A percentile compares a stretch with the other conserved stretches of the same genome.
These are phyloP conservation scores for Aegilops speltoides DNA, from an alignment of 176 grass and related monocot genomes.

Conservation along the genomic window DNA sequence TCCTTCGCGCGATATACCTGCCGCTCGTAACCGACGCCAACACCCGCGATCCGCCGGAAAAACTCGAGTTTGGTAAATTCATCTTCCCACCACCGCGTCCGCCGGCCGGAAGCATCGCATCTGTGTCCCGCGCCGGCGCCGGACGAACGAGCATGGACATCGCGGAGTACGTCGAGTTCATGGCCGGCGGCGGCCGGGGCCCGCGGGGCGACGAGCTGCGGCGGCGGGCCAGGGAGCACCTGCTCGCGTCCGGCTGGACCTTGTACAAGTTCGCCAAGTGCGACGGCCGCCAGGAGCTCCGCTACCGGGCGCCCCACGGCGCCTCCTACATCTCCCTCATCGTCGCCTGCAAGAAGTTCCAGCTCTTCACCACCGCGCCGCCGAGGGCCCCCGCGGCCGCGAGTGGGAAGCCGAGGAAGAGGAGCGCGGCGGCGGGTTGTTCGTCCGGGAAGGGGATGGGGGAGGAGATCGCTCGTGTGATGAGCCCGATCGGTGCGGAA, in stretches of 20 bases:
- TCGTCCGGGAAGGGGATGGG: too few species aligned
- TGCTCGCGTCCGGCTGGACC: conserved; percentile 34
- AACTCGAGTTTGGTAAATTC: too few species aligned
- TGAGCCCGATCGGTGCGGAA: neutral
- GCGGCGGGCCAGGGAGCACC: conserved; percentile 25
- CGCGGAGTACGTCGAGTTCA: conserved; percentile 30
- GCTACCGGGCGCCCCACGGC: conserved; percentile 46
- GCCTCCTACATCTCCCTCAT: conserved; percentile 52
- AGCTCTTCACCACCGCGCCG: neutral
- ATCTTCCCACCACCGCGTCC: too few species aligned
- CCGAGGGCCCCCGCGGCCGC: too few species aligned
- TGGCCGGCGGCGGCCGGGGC: neutral
- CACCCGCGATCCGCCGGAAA: neutral
- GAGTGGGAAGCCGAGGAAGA: neutral
- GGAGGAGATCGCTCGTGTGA: neutral
- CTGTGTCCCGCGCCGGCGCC: too few species aligned
- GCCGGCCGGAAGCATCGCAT: too few species aligned
- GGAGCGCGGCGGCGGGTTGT: too few species aligned
- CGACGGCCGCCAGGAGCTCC: conserved; percentile 22
- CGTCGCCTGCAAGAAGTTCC: conserved; percentile 48
- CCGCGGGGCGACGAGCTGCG: conserved; percentile 11
- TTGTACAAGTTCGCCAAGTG: conserved; percentile 1
- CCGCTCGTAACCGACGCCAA: too few species aligned
- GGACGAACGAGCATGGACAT: neutral
- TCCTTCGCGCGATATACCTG: too few species aligned